A percentile compares a stretch with the other conserved stretches of the same genome.
Evolutionary conservation across 2,329 filamentous ascomycete genomes (phyloP).

Genomic region (Sporothrix schenckii): DNA sequence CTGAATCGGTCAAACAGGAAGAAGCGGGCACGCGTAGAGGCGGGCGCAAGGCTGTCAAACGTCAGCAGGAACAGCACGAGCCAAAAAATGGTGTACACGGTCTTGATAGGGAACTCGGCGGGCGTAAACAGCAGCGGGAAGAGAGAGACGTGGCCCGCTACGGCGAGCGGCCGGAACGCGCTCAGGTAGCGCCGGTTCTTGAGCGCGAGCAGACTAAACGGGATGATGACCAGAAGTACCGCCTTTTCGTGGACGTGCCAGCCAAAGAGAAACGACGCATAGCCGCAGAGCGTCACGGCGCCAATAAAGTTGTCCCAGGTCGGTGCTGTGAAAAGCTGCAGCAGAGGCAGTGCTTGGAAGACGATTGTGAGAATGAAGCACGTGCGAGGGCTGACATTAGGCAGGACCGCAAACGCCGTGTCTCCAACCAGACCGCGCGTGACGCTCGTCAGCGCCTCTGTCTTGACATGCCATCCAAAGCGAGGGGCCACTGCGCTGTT

Average conservation of each 20-base stretch:
- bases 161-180: constrained; percentile 87
- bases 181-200: constrained; percentile 87
- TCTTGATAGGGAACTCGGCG: constrained; percentile 92
- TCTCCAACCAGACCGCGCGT: constrained; percentile 93
- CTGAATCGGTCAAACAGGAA: constrained; percentile 92
- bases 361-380: constrained; percentile 83
- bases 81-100: constrained; percentile 90
- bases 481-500: constrained; percentile 71
- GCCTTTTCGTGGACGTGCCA: constrained; percentile 99
- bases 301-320: constrained; percentile 90
- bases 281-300: constrained; percentile 87
- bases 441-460: constrained; percentile 79
- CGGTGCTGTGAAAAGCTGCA: constrained; percentile 79
- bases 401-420: constrained; percentile 89
- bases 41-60: constrained; percentile 86
- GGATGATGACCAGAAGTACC: constrained; percentile 89
- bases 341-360: constrained; percentile 77
- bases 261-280: constrained; percentile 94
- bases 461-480: constrained; percentile 72
- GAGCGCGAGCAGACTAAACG: constrained; percentile 89
- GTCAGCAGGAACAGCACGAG: constrained; percentile 79
- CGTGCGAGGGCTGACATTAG: constrained; percentile 75
- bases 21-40: constrained; percentile 74
- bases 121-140: constrained; percentile 93
- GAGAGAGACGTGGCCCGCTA: constrained; percentile 91